A percentile compares a stretch with the other conserved stretches of the same genome.
Conservation (phyloP, 1,284 basidiomycete species). For the Caloboletus firmus region DNA sequence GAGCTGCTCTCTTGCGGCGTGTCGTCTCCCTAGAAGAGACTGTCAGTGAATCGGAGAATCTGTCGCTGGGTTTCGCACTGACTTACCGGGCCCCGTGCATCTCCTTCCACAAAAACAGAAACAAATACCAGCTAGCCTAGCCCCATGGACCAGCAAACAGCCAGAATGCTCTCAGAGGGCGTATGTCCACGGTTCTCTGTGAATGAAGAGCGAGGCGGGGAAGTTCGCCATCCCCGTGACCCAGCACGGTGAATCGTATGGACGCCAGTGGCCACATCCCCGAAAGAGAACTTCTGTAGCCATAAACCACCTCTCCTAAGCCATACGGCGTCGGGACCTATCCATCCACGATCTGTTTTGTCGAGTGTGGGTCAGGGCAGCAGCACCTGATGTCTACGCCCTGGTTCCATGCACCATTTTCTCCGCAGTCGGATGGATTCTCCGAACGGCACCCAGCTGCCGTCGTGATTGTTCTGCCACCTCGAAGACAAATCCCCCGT, state of each 20-base stretch:
- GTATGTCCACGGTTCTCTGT: slow-evolving; percentile 12
- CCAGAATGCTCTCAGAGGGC: slow-evolving; percentile 8
- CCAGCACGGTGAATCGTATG: slow-evolving; percentile 13
- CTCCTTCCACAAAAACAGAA: slow-evolving; percentile 22
- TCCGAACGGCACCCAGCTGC: neutral
- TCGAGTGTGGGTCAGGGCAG: slow-evolving; percentile 8
- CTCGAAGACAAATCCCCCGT: slow-evolving; percentile 5
- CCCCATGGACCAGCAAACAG: slow-evolving; percentile 4
- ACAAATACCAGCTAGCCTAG: slow-evolving; percentile 23
- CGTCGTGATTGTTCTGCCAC: neutral
- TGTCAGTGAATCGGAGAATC: slow-evolving; percentile 24
- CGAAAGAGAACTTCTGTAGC: slow-evolving; percentile 14
- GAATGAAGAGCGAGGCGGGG: slow-evolving; percentile 26
- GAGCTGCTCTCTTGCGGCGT: slow-evolving; percentile 5
- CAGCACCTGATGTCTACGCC: neutral
- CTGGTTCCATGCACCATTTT: neutral
- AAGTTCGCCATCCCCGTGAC: slow-evolving; percentile 19
- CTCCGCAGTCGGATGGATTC: slow-evolving; percentile 7
- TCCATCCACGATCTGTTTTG: slow-evolving; percentile 6
- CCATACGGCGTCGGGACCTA: slow-evolving; percentile 6
- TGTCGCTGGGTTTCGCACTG: slow-evolving; percentile 24
- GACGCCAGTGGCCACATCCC: slow-evolving; percentile 11
- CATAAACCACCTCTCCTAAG: slow-evolving; percentile 10
- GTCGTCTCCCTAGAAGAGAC: neutral
- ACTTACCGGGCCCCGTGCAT: neutral